These are phyloP conservation scores for Inga oerstediana DNA, from an alignment of 306 rosid genomes.

Conservation along the genomic window DNA sequence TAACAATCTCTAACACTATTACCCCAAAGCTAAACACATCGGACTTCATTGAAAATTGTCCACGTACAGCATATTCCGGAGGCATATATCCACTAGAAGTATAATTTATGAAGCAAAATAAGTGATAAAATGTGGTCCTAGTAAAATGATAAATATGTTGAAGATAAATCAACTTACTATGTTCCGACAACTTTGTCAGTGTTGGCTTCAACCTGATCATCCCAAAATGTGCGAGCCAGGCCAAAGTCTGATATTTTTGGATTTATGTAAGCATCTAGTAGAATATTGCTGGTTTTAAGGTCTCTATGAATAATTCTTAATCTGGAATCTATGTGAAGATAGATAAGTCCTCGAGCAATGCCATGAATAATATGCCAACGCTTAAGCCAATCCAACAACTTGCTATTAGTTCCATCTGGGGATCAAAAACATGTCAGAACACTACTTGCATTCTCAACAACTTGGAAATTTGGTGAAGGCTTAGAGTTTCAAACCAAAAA, in stretches of 20 bases:
- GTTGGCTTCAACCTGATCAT: constrained; percentile 50
- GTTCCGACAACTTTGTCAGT: constrained; percentile 59
- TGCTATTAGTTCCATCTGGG: constrained; percentile 38
- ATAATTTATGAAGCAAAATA: no score
- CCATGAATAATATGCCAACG: constrained; percentile 46
- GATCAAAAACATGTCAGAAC: constrained; percentile 7
- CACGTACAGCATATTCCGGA: constrained; percentile 48
- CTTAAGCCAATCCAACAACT: constrained; percentile 38
- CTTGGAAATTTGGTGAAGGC: not conserved
- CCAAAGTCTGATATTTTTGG: constrained; percentile 64
- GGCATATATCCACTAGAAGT: constrained; percentile 53
- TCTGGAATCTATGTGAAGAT: constrained; percentile 59
- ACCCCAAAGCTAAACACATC: constrained; percentile 61
- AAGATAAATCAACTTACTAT: constrained; percentile 35
- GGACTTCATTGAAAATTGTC: constrained; percentile 45
- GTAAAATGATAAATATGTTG: not conserved
- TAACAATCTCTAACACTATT: constrained; percentile 49
- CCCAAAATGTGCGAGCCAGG: constrained; percentile 49
- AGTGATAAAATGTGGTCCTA: not conserved
- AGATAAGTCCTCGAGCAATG: constrained; percentile 49
- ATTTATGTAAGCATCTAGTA: constrained; percentile 49
- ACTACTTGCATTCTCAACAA: constrained; percentile 8
- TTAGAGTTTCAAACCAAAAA: constrained; percentile 34
- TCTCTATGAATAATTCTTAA: constrained; percentile 58
- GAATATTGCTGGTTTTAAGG: constrained; percentile 52